These are phyloP conservation scores for Platanus orientalis DNA, from an alignment of 164 flowering plant genomes.

Conservation along the genomic window DNA sequence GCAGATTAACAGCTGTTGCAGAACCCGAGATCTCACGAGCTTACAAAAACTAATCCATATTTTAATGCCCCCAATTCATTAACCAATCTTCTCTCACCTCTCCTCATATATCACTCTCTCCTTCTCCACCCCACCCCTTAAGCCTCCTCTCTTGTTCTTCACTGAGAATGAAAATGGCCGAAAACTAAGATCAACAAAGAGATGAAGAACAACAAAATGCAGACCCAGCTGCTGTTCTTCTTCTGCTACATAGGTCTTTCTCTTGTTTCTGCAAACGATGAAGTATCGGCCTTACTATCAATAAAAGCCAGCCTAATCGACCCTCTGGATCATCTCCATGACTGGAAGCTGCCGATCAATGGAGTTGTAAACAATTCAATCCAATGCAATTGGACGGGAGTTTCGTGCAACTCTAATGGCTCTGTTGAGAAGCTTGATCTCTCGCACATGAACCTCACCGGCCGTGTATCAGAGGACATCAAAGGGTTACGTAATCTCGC, in stretches of 20 bases:
- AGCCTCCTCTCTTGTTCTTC: neutral
- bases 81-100: slow-evolving; percentile 17
- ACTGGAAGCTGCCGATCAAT: slow-evolving; percentile 50
- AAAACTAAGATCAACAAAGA: slow-evolving; percentile 8
- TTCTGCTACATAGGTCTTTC: slow-evolving; percentile 26
- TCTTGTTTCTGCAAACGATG: slow-evolving; percentile 27
- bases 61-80: neutral
- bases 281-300: slow-evolving; percentile 40
- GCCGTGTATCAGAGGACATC: slow-evolving; percentile 52
- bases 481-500: slow-evolving; percentile 38
- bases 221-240: slow-evolving; percentile 20
- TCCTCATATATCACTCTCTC: slow-evolving; percentile 8
- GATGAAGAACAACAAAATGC: slow-evolving; percentile 20
- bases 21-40: slow-evolving; percentile 60
- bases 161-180: slow-evolving; percentile 19
- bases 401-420: slow-evolving; percentile 56
- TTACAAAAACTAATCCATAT: slow-evolving; percentile 11
- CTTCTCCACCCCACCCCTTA: neutral
- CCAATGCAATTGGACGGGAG: slow-evolving; percentile 87
- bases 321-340: slow-evolving; percentile 44
- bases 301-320: slow-evolving; percentile 63
- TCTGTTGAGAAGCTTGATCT: slow-evolving; percentile 64
- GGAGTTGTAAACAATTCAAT: slow-evolving; percentile 9
- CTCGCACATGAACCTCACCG: slow-evolving; percentile 73
- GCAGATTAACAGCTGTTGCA: slow-evolving; percentile 48